Percentiles rank a stretch among this genome's conserved stretches.
phyloP scores from a whole-genome alignment of 2,329 filamentous ascomycete genomes.

The Aspergillus sp. region DNA sequence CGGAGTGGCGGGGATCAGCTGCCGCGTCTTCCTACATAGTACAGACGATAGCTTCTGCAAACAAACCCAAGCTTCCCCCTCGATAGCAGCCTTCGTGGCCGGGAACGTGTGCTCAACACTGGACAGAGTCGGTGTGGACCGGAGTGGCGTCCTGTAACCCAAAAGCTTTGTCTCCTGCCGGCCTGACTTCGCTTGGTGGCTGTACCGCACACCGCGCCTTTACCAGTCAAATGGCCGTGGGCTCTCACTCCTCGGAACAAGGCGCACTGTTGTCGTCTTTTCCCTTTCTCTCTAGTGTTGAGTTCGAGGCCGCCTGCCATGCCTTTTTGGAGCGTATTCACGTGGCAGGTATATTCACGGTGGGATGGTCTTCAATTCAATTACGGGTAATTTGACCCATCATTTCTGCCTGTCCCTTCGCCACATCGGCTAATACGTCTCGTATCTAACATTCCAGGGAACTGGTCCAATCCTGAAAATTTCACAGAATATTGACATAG shows the following conservation, averaged over 20 bases:
- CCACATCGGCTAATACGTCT: not conserved
- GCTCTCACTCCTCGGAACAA: not conserved
- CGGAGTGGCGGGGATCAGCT: not conserved
- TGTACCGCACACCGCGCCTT: conserved; percentile 18
- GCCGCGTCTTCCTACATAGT: not conserved
- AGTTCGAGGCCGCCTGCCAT: conserved; percentile 67
- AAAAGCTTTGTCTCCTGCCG: conserved; percentile 15
- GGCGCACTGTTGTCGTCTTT: conserved; percentile 44
- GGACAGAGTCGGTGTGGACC: conserved; percentile 14
- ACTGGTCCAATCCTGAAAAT: conserved; percentile 30
- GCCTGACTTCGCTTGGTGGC: conserved; percentile 3
- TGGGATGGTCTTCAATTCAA: conserved; percentile 40
- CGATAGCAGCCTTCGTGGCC: conserved; percentile 2
- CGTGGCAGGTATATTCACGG: conserved; percentile 56
- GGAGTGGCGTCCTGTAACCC: conserved; percentile 11
- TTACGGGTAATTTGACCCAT: conserved; percentile 27
- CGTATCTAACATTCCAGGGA: conserved; percentile 24
- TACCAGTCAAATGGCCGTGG: conserved; percentile 16
- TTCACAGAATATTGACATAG: conserved; percentile 23
- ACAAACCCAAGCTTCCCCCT: conserved; percentile 1
- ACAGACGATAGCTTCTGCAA: conserved; percentile 11
- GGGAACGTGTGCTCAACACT: conserved; percentile 10
- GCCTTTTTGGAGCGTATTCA: conserved; percentile 53
- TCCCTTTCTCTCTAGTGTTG: conserved; percentile 60
- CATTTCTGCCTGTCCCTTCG: not conserved